Evolutionary conservation across 1,284 basidiomycete species (phyloP).

Genomic region (Ceratorhiza oryzae-sativae): DNA sequence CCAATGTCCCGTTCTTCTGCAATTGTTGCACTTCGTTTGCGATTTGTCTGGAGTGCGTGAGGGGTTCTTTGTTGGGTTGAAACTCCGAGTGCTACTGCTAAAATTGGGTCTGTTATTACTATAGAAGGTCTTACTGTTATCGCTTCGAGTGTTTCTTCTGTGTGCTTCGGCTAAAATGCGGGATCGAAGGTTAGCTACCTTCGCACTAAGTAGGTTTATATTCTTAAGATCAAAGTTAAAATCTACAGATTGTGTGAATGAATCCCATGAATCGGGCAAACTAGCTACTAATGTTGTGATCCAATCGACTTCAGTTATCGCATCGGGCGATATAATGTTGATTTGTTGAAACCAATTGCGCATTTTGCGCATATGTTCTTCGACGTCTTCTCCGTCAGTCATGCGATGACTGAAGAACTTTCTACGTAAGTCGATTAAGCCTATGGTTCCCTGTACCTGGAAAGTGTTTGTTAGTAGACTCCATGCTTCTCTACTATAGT

Average conservation of each 20-base stretch:
- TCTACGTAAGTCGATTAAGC: conserved; percentile 4
- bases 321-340: background rate
- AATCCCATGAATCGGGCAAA: background rate
- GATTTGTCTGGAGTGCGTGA: conserved; percentile 10
- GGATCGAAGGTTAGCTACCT: background rate
- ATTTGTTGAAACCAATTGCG: conserved; percentile 9
- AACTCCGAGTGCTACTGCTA: too few relatives aligned
- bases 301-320: background rate
- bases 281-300: conserved; percentile 13
- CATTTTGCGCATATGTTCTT: conserved; percentile 3
- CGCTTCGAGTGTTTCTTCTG: background rate
- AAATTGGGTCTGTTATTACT: too few relatives aligned
- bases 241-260: conserved; percentile 5
- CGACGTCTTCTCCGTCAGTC: background rate
- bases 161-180: conserved; percentile 7
- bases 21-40: conserved; percentile 17
- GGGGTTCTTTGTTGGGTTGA: too few relatives aligned
- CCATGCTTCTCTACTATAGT: background rate
- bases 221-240: background rate
- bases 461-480: background rate
- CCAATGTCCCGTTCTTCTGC: conserved; percentile 4
- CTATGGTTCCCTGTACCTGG: background rate
- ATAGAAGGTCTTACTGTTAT: background rate
- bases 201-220: background rate
- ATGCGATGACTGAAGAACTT: conserved; percentile 15